Base-by-base conservation (phyloP, 2,329 filamentous ascomycete species). In the Beauveria medogensis region DNA sequence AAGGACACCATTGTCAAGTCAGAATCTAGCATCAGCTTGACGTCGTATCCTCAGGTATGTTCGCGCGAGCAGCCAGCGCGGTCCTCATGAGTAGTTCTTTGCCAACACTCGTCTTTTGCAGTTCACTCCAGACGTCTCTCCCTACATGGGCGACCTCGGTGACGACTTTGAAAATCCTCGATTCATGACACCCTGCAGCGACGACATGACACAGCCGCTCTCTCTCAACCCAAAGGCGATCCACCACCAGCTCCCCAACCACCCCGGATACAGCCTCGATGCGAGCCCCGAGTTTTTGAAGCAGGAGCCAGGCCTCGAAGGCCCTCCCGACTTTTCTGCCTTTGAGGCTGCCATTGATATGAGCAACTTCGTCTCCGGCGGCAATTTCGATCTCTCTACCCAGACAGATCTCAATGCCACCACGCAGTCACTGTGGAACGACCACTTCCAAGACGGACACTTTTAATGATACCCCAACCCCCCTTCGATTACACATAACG, bases 131-230 rank as follows among this genome's bases (percentile, higher is more conserved):
- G 76, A 75, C 22, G 74, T 72, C 50, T 74, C 74, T 5, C 73
- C 72, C 24, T 74, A 73, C 69, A 62, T 72, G 58, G 63, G 70
- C 61, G 71, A 75, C 62, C 70, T 71, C 64, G 64, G 64, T 51
- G 70, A 74, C 52, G 73, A 75, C 55, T 72, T 74, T 44, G 61
- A 62, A 43, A 70, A 70, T 18, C 65, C 72, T 61, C 72, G 78
- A 14, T 75, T 83, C 30, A 76, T 82, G 62, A 84, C 82, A 0
- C 82, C 82, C 1, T 80, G 76, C 69, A 83, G 80, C 69, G 82
- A 84, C 60, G 81, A 83, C 65, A 71, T 73, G 70, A 43, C 67
- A 1, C 66, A 69, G 6, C 58, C 62, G 8, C 63, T 69, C n/a
- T 64, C 66, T 9, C 64, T 72, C 22, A 67, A 69, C 34, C 68